Evolutionary conservation across 345 rosid species (phyloP), one percentile per base, ranked within the genome.

Genomic region (Bretschneidera sinensis): DNA sequence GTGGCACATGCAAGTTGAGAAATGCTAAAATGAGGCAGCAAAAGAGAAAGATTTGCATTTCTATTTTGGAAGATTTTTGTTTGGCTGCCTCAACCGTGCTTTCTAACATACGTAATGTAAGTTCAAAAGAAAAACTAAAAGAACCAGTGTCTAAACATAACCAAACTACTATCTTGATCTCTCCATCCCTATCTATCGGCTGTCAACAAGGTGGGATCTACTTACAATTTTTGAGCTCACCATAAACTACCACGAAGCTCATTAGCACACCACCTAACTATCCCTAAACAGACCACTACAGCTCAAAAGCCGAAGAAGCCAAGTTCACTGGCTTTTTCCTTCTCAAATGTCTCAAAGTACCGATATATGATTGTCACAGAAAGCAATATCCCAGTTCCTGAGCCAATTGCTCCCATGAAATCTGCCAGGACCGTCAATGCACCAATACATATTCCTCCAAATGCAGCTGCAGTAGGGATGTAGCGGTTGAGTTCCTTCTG

Each of bases 321-420:
- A 7, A 86, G 87, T 71, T 83, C 92, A 55, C 79, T 81, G n/a
- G 89, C 92, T 68, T 75, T 81, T 58, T 85, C 89, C 77, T 86
- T 86, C 73, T 86, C 92, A 48, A 81, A 86, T 0, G 89, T 83
- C 71, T 86, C 89, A 16, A 79, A 81, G 62, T 83, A 83, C 69
- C 81, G 92, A 64, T 83, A 86, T 13, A 83, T 83, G 35, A 86
- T 86, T 1, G 92, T 86, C 4, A 83, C 92, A 0, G 92, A 89
- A 1, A 86, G 85, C 25, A 86, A 66, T 52, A 86, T 83, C 25
- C 89, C 89, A n/a, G 89, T 86, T 20, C 92, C 89, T 10, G 92
- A 86, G 18, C 87, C 89, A 13, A 84, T 86, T 34, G 94, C 94
- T 59, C 94, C 89, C 89, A 82, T 86, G 72, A 86, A 81, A 70